Evolutionary conservation across 2,329 filamentous ascomycete species (phyloP), one percentile per base, ranked within the genome.

Genomic region (Periconia macrospinosa): DNA sequence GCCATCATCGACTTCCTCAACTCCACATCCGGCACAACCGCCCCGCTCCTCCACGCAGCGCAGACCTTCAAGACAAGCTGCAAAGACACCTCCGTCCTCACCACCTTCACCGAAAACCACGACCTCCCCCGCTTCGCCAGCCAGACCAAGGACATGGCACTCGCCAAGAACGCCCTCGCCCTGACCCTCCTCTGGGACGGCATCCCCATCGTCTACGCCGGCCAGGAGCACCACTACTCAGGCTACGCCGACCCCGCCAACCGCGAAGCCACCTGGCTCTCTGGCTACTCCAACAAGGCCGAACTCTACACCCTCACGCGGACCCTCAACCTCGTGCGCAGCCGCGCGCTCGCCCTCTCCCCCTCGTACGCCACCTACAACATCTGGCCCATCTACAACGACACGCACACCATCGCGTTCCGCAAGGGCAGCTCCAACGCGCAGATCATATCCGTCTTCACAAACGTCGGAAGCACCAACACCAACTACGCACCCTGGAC

Each of bases 391-490:
- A 72, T 81, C 53, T 81, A 78, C 60, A 70, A 71, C 45, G 77
- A 81, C 44, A 61, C 63, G 6, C 70, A 73, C 40, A 77, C 75
- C 10, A 58, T 81, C 13, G 78, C 74, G 2, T 75, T 81, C 66
- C 74, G 78, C 17, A 77, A 78, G 53, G 78, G 77, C 3, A 66
- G 69, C 40, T 75, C 76, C 46, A 54, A 72, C 7, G 63, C 72
- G 6, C 73, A 74, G 10, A 65, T 82, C 15, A 70, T 82, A 35
- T 75, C 77, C 50, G 65, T 81, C 6, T 59, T 80, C 11, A 78
- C 46, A 19, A 80, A 78, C 48, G 72, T 73, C 40, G 76, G 77
- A 2, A 44, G 42, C 20, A 23, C 3, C 11, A n/a, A n/a, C n/a
- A 46, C 42, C 17, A 27, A 27, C 23, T 27, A 3, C 8, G 40